Evolutionary conservation across 73 alveolate genomes (phyloP).

Genomic region (Paraurostyla sp.): DNA sequence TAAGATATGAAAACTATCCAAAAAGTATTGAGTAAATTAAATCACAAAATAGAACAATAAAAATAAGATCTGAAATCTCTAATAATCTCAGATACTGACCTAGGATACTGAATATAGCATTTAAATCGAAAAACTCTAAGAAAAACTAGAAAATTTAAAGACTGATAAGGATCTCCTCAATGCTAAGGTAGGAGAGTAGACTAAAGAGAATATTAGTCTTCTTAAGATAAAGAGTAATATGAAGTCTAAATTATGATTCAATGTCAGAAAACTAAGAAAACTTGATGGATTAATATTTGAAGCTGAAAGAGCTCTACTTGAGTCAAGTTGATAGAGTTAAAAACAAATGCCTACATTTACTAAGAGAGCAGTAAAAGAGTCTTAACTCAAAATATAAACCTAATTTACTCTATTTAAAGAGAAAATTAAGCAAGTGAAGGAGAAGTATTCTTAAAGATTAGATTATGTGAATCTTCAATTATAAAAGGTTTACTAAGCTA

Average conservation of each 20-base stretch:
- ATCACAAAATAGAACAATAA: not conserved
- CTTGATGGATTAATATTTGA: not conserved
- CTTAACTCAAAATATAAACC: not conserved
- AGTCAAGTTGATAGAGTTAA: constrained; percentile 26
- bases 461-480: not conserved
- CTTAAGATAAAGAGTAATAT: not conserved
- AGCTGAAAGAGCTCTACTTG: constrained; percentile 11
- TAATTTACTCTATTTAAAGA: constrained; percentile 2
- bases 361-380: not conserved
- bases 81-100: not conserved
- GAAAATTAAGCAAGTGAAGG: not conserved
- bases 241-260: not conserved
- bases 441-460: not conserved
- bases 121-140: not conserved
- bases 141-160: not conserved
- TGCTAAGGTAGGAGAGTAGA: not conserved
- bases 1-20: not conserved
- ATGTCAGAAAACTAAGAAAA: not conserved
- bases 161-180: not conserved
- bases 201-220: not conserved
- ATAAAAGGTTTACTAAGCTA: not conserved
- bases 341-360: not conserved
- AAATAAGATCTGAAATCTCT: not conserved
- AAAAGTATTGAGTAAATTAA: not conserved
- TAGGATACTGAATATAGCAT: not conserved